Conservation (phyloP, 805 yeast genomes). For the Zygosaccharomyces siamensis region DNA sequence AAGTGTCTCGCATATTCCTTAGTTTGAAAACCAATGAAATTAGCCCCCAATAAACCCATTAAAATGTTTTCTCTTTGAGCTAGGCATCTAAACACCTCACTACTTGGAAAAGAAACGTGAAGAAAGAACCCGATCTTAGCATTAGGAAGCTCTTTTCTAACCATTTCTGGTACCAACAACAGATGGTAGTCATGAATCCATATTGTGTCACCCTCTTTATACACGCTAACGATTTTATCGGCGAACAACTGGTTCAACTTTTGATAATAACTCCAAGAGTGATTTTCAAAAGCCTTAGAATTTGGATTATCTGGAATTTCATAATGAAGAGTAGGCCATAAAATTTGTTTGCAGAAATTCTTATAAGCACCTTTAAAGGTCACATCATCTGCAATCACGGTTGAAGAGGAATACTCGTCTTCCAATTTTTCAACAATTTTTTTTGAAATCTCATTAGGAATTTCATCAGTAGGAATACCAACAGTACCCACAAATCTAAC, state of each 20-base stretch:
- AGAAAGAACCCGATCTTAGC: slow-evolving; percentile 89
- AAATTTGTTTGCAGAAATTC: slow-evolving; percentile 85
- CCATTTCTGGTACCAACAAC: slow-evolving; percentile 78
- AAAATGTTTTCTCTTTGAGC: slow-evolving; percentile 78
- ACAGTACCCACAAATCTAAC: slow-evolving; percentile 83
- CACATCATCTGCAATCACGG: slow-evolving; percentile 70
- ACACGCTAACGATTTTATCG: slow-evolving; percentile 59
- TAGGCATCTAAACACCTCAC: slow-evolving; percentile 90
- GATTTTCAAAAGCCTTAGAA: slow-evolving; percentile 91
- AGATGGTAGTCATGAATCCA: slow-evolving; percentile 97
- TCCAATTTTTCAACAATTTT: slow-evolving; percentile 48
- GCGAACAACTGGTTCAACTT: slow-evolving; percentile 75
- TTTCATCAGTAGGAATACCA: slow-evolving; percentile 84
- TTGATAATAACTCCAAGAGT: slow-evolving; percentile 85
- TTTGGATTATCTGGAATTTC: slow-evolving; percentile 95
- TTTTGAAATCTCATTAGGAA: slow-evolving; percentile 52
- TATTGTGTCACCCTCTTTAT: slow-evolving; percentile 69
- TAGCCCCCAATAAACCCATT: slow-evolving; percentile 84
- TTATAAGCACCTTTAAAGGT: slow-evolving; percentile 87
- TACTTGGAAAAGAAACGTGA: slow-evolving; percentile 92
- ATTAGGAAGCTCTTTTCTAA: slow-evolving; percentile 65
- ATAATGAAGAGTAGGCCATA: slow-evolving; percentile 94
- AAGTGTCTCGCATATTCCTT: slow-evolving; percentile 92
- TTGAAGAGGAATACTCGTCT: slow-evolving; percentile 50
- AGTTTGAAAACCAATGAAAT: slow-evolving; percentile 83